These are phyloP conservation scores for Alloteropsis semialata DNA, from an alignment of 176 grass and related monocot genomes.

Conservation along the genomic window DNA sequence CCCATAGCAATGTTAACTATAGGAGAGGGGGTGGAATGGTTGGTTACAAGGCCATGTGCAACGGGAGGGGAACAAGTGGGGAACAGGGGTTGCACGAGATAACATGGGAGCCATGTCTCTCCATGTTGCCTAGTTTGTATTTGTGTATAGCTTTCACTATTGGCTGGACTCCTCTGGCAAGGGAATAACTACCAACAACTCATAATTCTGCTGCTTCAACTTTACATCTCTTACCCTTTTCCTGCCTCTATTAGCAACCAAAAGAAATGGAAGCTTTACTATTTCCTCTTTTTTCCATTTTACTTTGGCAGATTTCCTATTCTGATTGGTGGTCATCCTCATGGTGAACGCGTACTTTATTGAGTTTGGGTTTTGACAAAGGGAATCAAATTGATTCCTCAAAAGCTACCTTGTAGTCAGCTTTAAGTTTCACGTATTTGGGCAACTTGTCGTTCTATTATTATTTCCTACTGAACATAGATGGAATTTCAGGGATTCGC, in stretches of 20 bases:
- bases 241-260: constrained; percentile 29
- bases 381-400: constrained; percentile 28
- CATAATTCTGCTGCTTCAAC: constrained; percentile 36
- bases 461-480: constrained; percentile 14
- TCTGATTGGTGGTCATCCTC: constrained; percentile 27
- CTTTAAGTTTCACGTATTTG: constrained; percentile 27
- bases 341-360: constrained; percentile 1
- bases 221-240: constrained; percentile 52
- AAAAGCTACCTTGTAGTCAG: constrained; percentile 32
- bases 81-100: constrained; percentile 78
- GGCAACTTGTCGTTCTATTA: background rate
- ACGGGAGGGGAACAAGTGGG: constrained; percentile 66
- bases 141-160: constrained; percentile 68
- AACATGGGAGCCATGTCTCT: constrained; percentile 74
- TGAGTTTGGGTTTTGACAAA: constrained; percentile 24
- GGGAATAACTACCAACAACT: constrained; percentile 40
- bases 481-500: constrained; percentile 12
- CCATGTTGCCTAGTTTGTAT: constrained; percentile 71
- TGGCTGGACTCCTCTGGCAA: constrained; percentile 72
- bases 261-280: constrained; percentile 46
- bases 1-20: constrained; percentile 54
- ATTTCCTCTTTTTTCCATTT: constrained; percentile 30
- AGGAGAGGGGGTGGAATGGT: constrained; percentile 28
- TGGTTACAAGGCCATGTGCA: constrained; percentile 76
- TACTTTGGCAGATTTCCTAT: constrained; percentile 39